A percentile compares a stretch with the other conserved stretches of the same genome.
These are phyloP conservation scores for Auricularia cornea DNA, from an alignment of 768 basidiomycete genomes.

Conservation along the genomic window DNA sequence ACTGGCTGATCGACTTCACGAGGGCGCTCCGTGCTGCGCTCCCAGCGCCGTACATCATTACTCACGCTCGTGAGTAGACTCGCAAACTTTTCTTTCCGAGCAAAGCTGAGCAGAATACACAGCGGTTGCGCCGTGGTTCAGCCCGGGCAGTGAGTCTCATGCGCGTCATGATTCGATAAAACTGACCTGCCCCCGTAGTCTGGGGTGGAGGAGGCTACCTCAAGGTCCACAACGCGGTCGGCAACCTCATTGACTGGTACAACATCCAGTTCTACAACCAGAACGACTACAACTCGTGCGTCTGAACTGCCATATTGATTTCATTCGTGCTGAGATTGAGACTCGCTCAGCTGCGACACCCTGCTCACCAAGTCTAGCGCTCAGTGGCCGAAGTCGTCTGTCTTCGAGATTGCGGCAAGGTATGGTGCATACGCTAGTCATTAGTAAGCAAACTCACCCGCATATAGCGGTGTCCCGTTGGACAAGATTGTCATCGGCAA, in stretches of 20 bases:
- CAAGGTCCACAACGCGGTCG: slow-evolving; percentile 43
- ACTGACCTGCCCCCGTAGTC: background rate
- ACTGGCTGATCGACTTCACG: slow-evolving; percentile 48
- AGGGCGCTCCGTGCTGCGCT: slow-evolving; percentile 40
- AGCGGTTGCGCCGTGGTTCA: background rate
- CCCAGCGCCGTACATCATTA: slow-evolving; percentile 42
- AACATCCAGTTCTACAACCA: background rate
- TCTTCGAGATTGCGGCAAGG: background rate
- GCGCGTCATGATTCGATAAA: no score
- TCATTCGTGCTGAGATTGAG: no score
- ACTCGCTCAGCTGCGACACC: background rate
- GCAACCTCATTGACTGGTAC: slow-evolving; percentile 49
- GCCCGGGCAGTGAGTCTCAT: background rate
- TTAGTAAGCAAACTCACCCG: background rate
- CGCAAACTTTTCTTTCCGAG: no score
- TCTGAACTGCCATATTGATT: background rate
- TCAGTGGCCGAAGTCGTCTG: background rate
- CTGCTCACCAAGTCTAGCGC: background rate
- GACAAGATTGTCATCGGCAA: background rate
- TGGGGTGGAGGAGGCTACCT: slow-evolving; percentile 42
- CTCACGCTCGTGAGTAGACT: slow-evolving; percentile 39
- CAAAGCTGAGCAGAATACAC: no score
- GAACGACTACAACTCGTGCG: background rate
- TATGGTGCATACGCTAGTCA: background rate
- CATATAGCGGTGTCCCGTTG: background rate